Evolutionary conservation across 2,329 filamentous ascomycete species (phyloP), one percentile per base, ranked within the genome.

Genomic region (Aureobasidium sp.): DNA sequence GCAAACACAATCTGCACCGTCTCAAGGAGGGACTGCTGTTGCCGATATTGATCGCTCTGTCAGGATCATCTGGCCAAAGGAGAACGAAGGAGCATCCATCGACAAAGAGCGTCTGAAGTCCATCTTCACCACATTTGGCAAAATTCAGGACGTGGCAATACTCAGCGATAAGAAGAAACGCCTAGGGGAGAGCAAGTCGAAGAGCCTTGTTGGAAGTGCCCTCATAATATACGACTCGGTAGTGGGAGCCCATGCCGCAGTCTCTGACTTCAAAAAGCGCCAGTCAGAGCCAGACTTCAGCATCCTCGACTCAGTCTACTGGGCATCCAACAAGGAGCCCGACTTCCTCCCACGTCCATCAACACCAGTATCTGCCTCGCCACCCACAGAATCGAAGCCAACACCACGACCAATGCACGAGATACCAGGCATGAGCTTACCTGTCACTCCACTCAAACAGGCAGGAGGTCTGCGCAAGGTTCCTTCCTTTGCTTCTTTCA

Each of bases 191-290:
- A 75, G 75, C 61, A 78, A 78, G 62, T 78, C 81, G 65, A 81
- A 81, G 66, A 79, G 78, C 62, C 71, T 78, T 1, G 72, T 82
- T 61, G 80, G 77, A 5, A 82, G 77, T 0, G 82, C 78, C 0
- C 78, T 84, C 49, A 72, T 86, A 15, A 77, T 85, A 15, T 86
- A 81, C 70, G 72, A 75, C 3, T 83, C 82, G 4, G 78, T 86
- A 39, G 81, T 85, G 52, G 77, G 80, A 60, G 82, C 83, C 0
- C 80, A 85, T 67, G 76, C 81, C 3, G 82, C 82, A 9, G 79
- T 85, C 2, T 68, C 77, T 45, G 81, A 85, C 65, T 76, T 75
- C 58, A 73, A 75, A 60, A 77, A 75, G 29, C 37, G 50, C 15
- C 45, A 48, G 24, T 27, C 33, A 27, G 69, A 72, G 45, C 47